A percentile compares a stretch with the other conserved stretches of the same genome.
phyloP scores from a whole-genome alignment of 2,329 filamentous ascomycete genomes.

The Pyrenophora teres region DNA sequence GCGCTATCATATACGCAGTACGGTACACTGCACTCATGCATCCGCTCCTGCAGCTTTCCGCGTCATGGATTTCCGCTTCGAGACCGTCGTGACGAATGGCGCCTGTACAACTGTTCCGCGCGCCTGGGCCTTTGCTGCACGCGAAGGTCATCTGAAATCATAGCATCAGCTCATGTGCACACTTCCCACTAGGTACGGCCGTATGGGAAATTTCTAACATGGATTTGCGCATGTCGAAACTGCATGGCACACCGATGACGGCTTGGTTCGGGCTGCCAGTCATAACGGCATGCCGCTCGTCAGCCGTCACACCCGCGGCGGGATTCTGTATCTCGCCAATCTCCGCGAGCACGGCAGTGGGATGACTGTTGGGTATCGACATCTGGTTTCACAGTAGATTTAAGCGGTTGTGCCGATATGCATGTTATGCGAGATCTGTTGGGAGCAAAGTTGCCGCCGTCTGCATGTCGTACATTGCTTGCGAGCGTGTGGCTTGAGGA shows the following conservation, averaged over 20 bases:
- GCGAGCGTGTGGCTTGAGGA: constrained; percentile 1
- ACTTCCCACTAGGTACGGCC: background rate
- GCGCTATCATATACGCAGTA: background rate
- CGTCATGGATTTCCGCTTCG: background rate
- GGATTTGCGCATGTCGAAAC: constrained; percentile 1
- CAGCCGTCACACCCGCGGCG: constrained; percentile 18
- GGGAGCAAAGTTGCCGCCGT: background rate
- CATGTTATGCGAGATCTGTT: constrained; percentile 6
- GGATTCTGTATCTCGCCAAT: constrained; percentile 7
- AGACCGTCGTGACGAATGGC: background rate
- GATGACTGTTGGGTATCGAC: constrained; percentile 2
- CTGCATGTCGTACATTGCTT: constrained; percentile 2
- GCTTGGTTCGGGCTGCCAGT: constrained; percentile 8
- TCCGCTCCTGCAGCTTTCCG: background rate
- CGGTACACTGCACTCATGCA: background rate
- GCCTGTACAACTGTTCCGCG: background rate
- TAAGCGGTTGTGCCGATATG: constrained; percentile 4
- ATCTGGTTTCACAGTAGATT: constrained; percentile 1
- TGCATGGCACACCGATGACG: constrained; percentile 24
- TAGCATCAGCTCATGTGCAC: background rate
- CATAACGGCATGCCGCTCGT: constrained; percentile 15
- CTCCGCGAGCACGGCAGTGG: background rate
- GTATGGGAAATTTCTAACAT: background rate
- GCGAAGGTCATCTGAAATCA: background rate
- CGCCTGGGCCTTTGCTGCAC: constrained; percentile 1